Percentiles rank a stretch among this genome's conserved stretches.
Conservation (phyloP, 805 yeast genomes). For the Monosporozyma siamensis region DNA sequence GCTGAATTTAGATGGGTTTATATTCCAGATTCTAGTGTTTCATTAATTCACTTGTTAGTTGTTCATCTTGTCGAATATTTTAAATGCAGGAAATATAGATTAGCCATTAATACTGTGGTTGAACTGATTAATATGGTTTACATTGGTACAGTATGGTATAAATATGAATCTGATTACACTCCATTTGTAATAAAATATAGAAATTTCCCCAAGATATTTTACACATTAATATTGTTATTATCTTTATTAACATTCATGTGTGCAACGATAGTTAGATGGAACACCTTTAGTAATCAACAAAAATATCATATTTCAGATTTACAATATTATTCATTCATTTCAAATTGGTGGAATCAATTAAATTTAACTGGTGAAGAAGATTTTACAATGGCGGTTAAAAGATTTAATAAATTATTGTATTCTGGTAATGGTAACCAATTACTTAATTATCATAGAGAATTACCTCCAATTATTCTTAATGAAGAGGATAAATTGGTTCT, state of each 20-base stretch:
- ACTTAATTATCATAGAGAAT: slow-evolving; percentile 22
- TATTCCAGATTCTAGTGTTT: slow-evolving; percentile 35
- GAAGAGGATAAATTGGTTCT: neutral
- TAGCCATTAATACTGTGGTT: slow-evolving; percentile 54
- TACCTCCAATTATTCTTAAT: slow-evolving; percentile 11
- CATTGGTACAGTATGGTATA: slow-evolving; percentile 42
- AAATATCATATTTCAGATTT: slow-evolving; percentile 14
- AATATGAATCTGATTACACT: slow-evolving; percentile 40
- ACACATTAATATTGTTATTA: slow-evolving; percentile 45
- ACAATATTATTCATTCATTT: slow-evolving; percentile 25
- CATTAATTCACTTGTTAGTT: slow-evolving; percentile 48
- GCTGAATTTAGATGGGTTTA: neutral
- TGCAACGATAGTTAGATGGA: slow-evolving; percentile 50
- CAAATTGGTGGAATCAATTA: slow-evolving; percentile 31
- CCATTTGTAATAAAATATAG: slow-evolving; percentile 55
- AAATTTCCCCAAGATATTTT: slow-evolving; percentile 47
- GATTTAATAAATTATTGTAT: slow-evolving; percentile 18
- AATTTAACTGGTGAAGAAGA: slow-evolving; percentile 29
- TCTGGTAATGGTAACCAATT: slow-evolving; percentile 15
- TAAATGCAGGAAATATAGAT: slow-evolving; percentile 43
- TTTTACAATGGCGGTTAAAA: slow-evolving; percentile 16
- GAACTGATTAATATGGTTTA: slow-evolving; percentile 41
- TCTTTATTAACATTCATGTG: slow-evolving; percentile 46
- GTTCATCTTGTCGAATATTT: slow-evolving; percentile 56
- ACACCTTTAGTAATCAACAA: slow-evolving; percentile 10